Conservation (phyloP, 441 rosid species). For the Mallotus japonicus region DNA sequence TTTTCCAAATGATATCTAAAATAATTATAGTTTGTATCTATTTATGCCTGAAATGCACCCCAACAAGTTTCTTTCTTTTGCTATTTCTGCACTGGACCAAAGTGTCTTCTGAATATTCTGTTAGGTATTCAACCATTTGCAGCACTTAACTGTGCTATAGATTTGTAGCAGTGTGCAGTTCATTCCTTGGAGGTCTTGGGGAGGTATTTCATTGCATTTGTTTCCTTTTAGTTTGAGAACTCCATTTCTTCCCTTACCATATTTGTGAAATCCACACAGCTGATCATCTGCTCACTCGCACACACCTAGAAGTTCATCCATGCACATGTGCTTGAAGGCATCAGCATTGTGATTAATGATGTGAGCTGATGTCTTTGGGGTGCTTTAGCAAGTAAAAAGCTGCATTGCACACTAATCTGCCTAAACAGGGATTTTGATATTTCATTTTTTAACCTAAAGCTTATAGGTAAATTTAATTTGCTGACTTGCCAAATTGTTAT, state of each 20-base stretch:
- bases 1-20: not conserved
- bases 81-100: no score
- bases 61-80: no score
- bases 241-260: not conserved
- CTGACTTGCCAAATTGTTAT: not conserved
- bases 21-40: no score
- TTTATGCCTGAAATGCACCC: no score
- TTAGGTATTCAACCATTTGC: conserved; percentile 3
- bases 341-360: not conserved
- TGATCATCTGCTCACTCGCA: no score
- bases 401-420: not conserved
- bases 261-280: not conserved
- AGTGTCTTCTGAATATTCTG: no score
- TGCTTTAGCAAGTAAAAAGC: not conserved
- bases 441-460: not conserved
- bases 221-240: conserved; percentile 8
- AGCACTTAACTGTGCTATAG: conserved; percentile 52
- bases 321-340: not conserved
- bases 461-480: not conserved
- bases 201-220: conserved; percentile 45
- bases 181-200: conserved; percentile 96
- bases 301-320: not conserved
- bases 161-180: conserved; percentile 88
- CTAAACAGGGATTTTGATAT: not conserved
- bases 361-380: not conserved